These are phyloP conservation scores for Chlorella sp. DNA, from an alignment of 139 green algal genomes.

Conservation along the genomic window DNA sequence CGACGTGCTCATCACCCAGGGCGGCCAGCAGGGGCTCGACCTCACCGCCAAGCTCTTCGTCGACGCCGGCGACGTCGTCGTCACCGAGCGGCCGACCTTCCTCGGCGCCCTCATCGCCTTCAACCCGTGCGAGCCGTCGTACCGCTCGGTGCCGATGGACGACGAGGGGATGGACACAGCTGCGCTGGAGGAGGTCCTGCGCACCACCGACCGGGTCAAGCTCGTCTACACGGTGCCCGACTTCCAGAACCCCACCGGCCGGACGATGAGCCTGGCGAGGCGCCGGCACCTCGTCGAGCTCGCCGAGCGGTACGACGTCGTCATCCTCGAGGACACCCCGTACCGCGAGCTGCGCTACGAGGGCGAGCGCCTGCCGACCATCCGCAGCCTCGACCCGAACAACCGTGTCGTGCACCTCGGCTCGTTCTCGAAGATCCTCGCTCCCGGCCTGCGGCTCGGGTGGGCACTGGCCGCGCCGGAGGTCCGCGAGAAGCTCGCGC, in stretches of 20 bases:
- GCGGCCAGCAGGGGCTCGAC: too few relatives aligned
- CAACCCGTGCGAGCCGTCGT: too few relatives aligned
- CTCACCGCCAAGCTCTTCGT: too few relatives aligned
- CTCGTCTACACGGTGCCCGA: constrained; percentile 47
- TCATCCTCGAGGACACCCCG: constrained; percentile 28
- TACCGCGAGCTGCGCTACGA: not conserved
- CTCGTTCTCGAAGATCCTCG: constrained; percentile 36
- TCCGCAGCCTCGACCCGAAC: not conserved
- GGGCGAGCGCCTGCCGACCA: not conserved
- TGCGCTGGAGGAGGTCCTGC: too few relatives aligned
- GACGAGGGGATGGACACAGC: too few relatives aligned
- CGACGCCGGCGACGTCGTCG: too few relatives aligned
- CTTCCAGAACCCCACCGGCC: constrained; percentile 35
- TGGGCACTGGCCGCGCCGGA: constrained; percentile 6
- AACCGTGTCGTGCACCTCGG: constrained; percentile 30
- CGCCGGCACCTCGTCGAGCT: constrained; percentile 27
- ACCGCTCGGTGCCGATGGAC: too few relatives aligned
- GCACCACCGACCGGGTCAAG: too few relatives aligned
- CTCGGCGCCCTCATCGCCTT: too few relatives aligned
- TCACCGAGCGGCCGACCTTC: too few relatives aligned
- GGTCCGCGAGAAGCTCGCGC: too few relatives aligned
- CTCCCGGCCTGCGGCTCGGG: constrained; percentile 29
- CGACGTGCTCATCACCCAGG: too few relatives aligned
- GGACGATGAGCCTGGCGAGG: constrained; percentile 5
- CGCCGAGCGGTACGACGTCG: constrained; percentile 26